Conservation (phyloP, 768 basidiomycete genomes). For the Leccinum aurantiacum region DNA sequence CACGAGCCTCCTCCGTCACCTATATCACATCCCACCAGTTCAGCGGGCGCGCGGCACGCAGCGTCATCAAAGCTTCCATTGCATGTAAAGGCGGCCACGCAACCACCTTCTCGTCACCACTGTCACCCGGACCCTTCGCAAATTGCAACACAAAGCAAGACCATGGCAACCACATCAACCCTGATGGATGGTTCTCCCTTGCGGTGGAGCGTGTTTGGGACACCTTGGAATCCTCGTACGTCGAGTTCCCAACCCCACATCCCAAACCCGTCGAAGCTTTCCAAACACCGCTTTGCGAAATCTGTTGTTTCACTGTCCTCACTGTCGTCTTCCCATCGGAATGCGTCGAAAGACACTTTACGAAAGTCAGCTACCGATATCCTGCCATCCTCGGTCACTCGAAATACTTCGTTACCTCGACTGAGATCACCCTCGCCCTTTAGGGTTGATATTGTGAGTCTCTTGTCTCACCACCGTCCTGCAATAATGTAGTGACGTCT, state of each 20-base stretch:
- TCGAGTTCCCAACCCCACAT: neutral
- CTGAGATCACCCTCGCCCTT: constrained; percentile 28
- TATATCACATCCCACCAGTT: neutral
- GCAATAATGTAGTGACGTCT: constrained; percentile 14
- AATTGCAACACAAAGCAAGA: neutral
- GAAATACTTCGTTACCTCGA: constrained; percentile 19
- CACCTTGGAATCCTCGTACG: neutral
- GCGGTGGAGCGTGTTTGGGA: neutral
- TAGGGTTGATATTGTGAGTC: constrained; percentile 27
- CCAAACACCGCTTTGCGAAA: constrained; percentile 7
- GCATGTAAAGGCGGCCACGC: constrained; percentile 4
- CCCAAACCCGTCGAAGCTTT: constrained; percentile 4
- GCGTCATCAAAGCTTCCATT: constrained; percentile 3
- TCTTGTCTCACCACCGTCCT: neutral
- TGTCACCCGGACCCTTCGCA: neutral
- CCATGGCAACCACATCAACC: neutral
- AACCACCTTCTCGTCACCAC: neutral
- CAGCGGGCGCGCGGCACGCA: neutral
- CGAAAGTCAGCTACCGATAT: constrained; percentile 8
- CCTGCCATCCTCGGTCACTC: neutral
- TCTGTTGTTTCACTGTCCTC: neutral
- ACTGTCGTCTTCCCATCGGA: neutral
- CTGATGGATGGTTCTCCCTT: neutral
- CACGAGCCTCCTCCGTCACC: neutral
- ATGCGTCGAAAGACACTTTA: neutral